Evolutionary conservation across 2,329 filamentous ascomycete species (phyloP), one percentile per base, ranked within the genome.

Genomic region (Trichothecium roseum): DNA sequence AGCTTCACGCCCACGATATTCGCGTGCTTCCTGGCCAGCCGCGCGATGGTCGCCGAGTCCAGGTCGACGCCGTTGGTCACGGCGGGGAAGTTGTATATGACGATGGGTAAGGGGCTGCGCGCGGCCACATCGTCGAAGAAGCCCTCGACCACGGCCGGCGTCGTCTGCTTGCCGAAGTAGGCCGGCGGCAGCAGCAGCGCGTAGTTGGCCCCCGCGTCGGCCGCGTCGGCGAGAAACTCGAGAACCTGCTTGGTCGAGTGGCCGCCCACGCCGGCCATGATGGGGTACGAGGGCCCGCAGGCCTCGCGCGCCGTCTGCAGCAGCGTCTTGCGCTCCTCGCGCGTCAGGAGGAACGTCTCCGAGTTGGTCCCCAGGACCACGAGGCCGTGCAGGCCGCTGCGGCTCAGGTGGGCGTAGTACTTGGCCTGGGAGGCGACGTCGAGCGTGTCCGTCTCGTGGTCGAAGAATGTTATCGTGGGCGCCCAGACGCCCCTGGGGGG

Each of bases 241-340:
- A 78, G 62, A 4, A 73, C 72, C 54, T 82, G 77, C 42, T 67
- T 66, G 3, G 74, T 81, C 13, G 74, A 79, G 53, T 81, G 77
- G 1, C 70, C 75, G 14, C 74, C 68, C 6, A 76, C 72, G 24
- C 78, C 78, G 62, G 34, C 87, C 68, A 91, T 87, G 44, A 94
- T 68, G 20, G 88, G 87, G 57, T 89, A 94, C 56, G 89, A 80
- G 1, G 85, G 83, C 0, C 88, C 87, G 32, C 93, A 81, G 34
- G 75, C 75, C 51, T 85, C 81, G 38, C 87, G 76, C 55, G 78
- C 78, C 9, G 69, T 60, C 18, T 59, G 51, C 17, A 83, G 63
- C n/a, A 81, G 64, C 28, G 62, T 59, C 32, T 58, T 59, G 38
- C 74, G 65, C 54, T 79, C 74, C 43, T 74, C 66, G n/a, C 71